Evolutionary conservation across 192 early-diverging fungal genomes (phyloP).

Genomic region (Umbelopsis vinacea): DNA sequence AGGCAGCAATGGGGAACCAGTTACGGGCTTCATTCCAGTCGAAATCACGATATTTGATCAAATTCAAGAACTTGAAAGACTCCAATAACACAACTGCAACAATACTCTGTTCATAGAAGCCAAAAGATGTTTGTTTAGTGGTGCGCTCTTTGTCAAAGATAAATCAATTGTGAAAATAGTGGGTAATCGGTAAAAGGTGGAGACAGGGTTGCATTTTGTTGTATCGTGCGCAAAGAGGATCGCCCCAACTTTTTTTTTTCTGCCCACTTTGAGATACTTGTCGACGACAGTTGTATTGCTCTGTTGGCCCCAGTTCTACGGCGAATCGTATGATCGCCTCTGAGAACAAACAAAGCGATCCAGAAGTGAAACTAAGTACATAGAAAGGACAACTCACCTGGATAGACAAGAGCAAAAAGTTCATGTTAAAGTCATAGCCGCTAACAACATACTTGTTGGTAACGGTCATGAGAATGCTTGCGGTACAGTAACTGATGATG

Average conservation of each 20-base stretch:
- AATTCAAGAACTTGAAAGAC: slow-evolving; percentile 54
- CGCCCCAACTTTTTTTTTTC: too few species aligned
- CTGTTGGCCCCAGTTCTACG: too few species aligned
- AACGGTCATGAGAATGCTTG: slow-evolving; percentile 90
- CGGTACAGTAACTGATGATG: slow-evolving; percentile 84
- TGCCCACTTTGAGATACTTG: too few species aligned
- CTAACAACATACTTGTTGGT: slow-evolving; percentile 88
- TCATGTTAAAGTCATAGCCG: slow-evolving; percentile 83
- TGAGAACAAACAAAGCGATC: too few species aligned
- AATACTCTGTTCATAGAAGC: slow-evolving; percentile 53
- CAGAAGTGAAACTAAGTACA: too few species aligned
- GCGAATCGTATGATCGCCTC: too few species aligned
- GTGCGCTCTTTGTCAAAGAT: background rate
- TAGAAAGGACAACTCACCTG: slow-evolving; percentile 50
- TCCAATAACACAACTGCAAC: slow-evolving; percentile 64
- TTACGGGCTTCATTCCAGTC: slow-evolving; percentile 65
- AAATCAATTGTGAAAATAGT: background rate
- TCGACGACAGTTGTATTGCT: background rate
- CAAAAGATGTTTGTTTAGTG: background rate
- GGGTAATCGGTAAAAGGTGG: background rate
- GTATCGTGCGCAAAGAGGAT: too few species aligned
- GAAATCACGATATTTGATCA: slow-evolving; percentile 68
- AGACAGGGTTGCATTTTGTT: background rate
- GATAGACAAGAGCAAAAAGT: slow-evolving; percentile 78
- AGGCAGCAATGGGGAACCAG: slow-evolving; percentile 86